Evolutionary conservation across 2,329 filamentous ascomycete genomes (phyloP), one percentile per base, ranked within the genome.

Genomic region (Chrysoporthe austroafricana): DNA sequence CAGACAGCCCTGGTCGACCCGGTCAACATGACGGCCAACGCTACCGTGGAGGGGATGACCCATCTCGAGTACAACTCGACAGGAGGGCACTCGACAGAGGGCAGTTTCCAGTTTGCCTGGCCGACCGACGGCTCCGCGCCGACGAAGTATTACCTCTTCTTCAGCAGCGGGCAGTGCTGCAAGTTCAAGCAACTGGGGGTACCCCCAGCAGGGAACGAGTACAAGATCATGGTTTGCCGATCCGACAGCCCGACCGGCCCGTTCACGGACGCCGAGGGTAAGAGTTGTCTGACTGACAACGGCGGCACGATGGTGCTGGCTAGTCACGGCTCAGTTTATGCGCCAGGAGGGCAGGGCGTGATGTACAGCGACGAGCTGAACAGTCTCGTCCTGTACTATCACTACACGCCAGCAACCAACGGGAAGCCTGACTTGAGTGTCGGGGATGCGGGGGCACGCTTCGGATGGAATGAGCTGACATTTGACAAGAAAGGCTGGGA

Each of bases 271-370:
- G 78, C 81, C 64, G 74, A 74, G 48, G 87, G 87, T 4, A 78
- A 74, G 8, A 76, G 81, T 16, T 90, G 87, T 74, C 32, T 48
- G 42, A 84, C 80, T 0, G 73, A 78, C 6, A 83, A 84, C 32
- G 88, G 88, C 14, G 88, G 89, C 1, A 88, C 85, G 0, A 78
- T 84, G 9, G 83, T 91, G 0, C 79, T 90, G 1, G 82, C 81
- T 67, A 86, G 81, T 32, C 87, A 90, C 71, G 84, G 77, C 5
- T 84, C 77, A 26, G 82, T 88, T 0, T 90, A 90, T 72, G 88
- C 84, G 39, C 88, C 88, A 34, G 88, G 88, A 69, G 88, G 88
- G 59, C 87, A 90, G 72, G 87, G 85, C 58, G 84, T 88, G 0
- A 14, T 64, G 63, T 84, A 85, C 72, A 78, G 81, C 11, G 86